Percentiles rank a stretch among this genome's conserved stretches.
phyloP scores from a whole-genome alignment of 169 alveolate genomes.

The Besnoitia besnoiti region DNA sequence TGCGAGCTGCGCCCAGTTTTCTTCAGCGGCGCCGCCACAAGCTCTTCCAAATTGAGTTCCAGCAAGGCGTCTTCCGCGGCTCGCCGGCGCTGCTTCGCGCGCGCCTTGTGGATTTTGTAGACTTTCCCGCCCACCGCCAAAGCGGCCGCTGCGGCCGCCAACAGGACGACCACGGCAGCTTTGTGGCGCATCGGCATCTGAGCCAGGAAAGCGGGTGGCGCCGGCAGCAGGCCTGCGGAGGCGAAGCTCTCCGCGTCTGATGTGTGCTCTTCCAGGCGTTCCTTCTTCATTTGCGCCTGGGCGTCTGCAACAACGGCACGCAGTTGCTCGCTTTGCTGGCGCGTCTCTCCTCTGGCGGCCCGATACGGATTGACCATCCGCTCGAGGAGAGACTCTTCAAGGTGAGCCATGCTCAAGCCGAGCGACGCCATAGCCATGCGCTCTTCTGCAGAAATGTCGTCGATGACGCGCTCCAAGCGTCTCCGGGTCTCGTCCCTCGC shows the following conservation, averaged over 20 bases:
- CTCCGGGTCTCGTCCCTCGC: background rate
- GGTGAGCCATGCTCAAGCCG: background rate
- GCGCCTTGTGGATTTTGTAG: background rate
- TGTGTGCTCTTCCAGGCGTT: background rate
- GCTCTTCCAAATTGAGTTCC: background rate
- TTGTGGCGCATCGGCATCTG: background rate
- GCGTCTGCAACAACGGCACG: background rate
- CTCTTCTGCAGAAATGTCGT: background rate
- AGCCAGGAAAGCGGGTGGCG: background rate
- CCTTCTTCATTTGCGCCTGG: background rate
- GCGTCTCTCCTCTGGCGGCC: background rate
- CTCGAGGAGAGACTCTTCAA: background rate
- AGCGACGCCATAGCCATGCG: background rate
- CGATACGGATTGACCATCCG: background rate
- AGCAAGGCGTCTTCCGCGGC: background rate
- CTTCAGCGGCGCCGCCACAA: background rate
- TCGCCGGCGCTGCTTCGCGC: background rate
- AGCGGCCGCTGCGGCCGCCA: background rate
- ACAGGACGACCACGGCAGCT: background rate
- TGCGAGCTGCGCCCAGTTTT: background rate
- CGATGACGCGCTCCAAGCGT: background rate
- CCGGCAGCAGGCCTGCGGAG: background rate
- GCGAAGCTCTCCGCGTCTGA: background rate
- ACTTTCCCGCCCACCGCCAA: background rate
- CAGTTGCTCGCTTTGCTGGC: background rate